These are phyloP conservation scores for Ephemerocybe angulata DNA, from an alignment of 768 basidiomycete species.

Conservation along the genomic window DNA sequence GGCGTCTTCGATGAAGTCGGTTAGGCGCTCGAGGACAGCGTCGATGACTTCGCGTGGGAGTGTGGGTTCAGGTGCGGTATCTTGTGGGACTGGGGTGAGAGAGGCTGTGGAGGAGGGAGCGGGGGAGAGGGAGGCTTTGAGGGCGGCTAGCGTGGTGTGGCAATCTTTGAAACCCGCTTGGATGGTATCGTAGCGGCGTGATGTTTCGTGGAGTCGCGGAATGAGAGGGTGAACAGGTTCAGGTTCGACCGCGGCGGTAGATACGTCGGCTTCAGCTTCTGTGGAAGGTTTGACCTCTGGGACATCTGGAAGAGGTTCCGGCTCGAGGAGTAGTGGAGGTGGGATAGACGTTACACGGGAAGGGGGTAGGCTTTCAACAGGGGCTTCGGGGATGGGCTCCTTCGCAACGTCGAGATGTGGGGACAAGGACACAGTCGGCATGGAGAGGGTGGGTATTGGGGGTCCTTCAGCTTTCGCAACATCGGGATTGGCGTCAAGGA, in stretches of 20 bases:
- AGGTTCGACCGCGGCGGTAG: too few relatives aligned
- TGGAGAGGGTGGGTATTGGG: too few relatives aligned
- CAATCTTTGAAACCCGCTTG: constrained; percentile 68
- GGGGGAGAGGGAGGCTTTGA: constrained; percentile 37
- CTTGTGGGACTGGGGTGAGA: constrained; percentile 6
- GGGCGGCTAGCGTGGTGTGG: constrained; percentile 58
- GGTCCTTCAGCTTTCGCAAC: too few relatives aligned
- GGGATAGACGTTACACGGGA: too few relatives aligned
- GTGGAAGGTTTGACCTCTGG: not conserved
- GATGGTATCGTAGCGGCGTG: constrained; percentile 55
- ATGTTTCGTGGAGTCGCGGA: constrained; percentile 38
- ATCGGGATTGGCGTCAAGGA: not conserved
- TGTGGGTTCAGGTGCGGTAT: too few relatives aligned
- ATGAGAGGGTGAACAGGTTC: constrained; percentile 37
- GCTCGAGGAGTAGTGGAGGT: too few relatives aligned
- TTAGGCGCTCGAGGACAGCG: constrained; percentile 56
- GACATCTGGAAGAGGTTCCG: not conserved
- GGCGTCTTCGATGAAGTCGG: constrained; percentile 74
- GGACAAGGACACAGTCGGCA: too few relatives aligned
- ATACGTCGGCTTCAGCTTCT: too few relatives aligned
- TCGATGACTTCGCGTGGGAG: constrained; percentile 38
- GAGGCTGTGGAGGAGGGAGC: constrained; percentile 14
- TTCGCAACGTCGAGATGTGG: too few relatives aligned
- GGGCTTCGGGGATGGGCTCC: too few relatives aligned
- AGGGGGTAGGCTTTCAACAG: too few relatives aligned